phyloP scores from a whole-genome alignment of 345 rosid species.

The Moricandia arvensis region DNA sequence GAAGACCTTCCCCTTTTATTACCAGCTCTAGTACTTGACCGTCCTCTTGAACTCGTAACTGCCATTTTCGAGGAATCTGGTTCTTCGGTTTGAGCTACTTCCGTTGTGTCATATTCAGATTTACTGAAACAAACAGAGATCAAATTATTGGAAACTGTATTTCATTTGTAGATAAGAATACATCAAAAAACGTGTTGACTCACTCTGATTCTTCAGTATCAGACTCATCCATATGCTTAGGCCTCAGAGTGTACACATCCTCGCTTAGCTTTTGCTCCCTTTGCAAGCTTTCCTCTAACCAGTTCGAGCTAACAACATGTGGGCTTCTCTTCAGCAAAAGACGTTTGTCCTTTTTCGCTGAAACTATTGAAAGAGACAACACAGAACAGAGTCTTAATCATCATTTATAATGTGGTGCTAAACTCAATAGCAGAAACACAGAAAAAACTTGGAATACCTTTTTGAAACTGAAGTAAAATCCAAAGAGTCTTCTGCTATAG shows the following conservation, averaged over 20 bases:
- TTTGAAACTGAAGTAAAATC: constrained; percentile 45
- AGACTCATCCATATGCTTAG: constrained; percentile 42
- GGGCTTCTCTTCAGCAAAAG: constrained; percentile 46
- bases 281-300: constrained; percentile 78
- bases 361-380: constrained; percentile 47
- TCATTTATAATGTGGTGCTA: neutral
- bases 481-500: constrained; percentile 42
- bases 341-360: constrained; percentile 45
- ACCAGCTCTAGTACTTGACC: constrained; percentile 43
- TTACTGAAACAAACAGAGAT: constrained; percentile 42
- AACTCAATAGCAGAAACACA: neutral
- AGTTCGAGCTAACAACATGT: constrained; percentile 59
- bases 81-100: constrained; percentile 28
- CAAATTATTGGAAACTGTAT: neutral
- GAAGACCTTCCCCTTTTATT: constrained; percentile 44
- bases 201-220: constrained; percentile 46
- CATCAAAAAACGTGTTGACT: constrained; percentile 26
- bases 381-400: constrained; percentile 2
- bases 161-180: neutral
- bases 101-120: constrained; percentile 37
- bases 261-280: constrained; percentile 57
- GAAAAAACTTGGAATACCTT: constrained; percentile 43
- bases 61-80: constrained; percentile 33
- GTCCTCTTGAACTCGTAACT: constrained; percentile 54
- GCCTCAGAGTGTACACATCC: constrained; percentile 62